Evolutionary conservation across 306 rosid species (phyloP).

Genomic region (Cicer bijugum): DNA sequence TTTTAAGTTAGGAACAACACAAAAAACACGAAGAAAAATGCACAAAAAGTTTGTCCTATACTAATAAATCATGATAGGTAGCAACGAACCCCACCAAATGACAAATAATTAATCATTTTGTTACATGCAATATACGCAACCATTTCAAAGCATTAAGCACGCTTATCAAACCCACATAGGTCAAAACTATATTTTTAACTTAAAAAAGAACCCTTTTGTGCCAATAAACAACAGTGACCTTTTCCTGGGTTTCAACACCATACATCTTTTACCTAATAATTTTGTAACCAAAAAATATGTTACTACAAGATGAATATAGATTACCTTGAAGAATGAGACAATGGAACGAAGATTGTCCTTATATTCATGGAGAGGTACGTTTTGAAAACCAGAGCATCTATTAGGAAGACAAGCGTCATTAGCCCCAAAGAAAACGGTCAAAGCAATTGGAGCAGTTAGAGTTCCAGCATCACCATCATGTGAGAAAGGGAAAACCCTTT

Average conservation of each 20-base stretch:
- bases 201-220: not conserved
- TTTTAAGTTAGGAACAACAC: too few relatives aligned
- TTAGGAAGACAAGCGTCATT: constrained; percentile 82
- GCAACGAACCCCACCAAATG: constrained; percentile 42
- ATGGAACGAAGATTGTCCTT: constrained; percentile 65
- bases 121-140: constrained; percentile 35
- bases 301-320: not conserved
- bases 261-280: constrained; percentile 27
- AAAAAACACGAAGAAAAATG: too few relatives aligned
- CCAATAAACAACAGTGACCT: constrained; percentile 40
- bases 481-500: constrained; percentile 59
- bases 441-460: constrained; percentile 54
- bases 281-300: not conserved
- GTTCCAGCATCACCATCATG: constrained; percentile 39
- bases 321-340: constrained; percentile 78
- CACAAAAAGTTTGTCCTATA: too few relatives aligned
- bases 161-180: constrained; percentile 42
- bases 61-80: not conserved
- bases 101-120: constrained; percentile 45
- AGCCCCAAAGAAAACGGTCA: constrained; percentile 89
- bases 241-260: constrained; percentile 39
- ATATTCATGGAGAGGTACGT: constrained; percentile 77
- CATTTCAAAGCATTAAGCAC: constrained; percentile 26
- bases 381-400: constrained; percentile 71
- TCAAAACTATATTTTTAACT: not conserved